Evolutionary conservation across 306 rosid species (phyloP), one percentile per base, ranked within the genome.

Genomic region (Geum urbanum): DNA sequence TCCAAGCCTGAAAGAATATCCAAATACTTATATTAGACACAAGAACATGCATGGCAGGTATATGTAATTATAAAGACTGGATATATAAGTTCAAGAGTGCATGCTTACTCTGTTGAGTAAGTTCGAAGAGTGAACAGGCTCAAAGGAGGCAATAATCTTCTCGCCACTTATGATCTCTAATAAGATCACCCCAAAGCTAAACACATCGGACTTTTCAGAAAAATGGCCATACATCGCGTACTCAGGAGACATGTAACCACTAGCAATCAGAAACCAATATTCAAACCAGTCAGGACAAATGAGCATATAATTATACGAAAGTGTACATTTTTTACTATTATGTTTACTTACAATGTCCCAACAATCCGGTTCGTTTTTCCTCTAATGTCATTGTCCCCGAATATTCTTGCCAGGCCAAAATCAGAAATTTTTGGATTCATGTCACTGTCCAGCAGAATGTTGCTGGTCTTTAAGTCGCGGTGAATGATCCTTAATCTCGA

Each of bases 401-500:
- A 61, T 41, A 63, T 69, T 53, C 75, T 69, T 24, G 79, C 71
- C 32, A 69, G 7, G 22, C 70, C 74, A 61, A 76, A 76, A 66
- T 69, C 79, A 9, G 70, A 69, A 60, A 76, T 61, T 50, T 62
- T 76, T 12, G 79, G 79, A 63, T 68, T 76, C 79, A 76, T 72
- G 10, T 48, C 14, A 11, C 57, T 50, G 62, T 72, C 69, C 69
- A 72, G 8, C 40, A 72, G 50, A 49, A 60, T 72, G 52, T 72
- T 61, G 69, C 69, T 72, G 6, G 57, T 72, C 62, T 72, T 72
- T 41, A 72, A 11, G 43, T 61, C 76, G 4, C 69, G 59, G 40
- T 72, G 76, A 61, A 72, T 61, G 15, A 72, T 76, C 53, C 74
- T 76, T 59, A 76, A 19, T 69, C 70, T 51, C 8, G 79, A 76